phyloP scores from a whole-genome alignment of 805 yeast genomes.

The Kazachstania africana region DNA sequence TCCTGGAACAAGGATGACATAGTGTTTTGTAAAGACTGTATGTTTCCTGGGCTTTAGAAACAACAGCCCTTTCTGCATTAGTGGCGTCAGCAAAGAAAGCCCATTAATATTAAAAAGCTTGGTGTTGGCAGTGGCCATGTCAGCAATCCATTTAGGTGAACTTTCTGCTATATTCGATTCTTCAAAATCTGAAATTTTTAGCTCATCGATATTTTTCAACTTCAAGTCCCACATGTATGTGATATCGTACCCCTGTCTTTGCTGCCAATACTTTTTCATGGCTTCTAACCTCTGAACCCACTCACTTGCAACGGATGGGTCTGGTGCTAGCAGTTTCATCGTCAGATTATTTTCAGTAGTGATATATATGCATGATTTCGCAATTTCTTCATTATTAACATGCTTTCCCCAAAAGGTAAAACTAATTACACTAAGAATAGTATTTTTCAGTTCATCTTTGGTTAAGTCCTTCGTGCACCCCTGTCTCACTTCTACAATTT shows the following conservation, averaged over 20 bases:
- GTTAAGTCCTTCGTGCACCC: slow-evolving; percentile 22
- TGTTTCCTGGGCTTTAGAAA: slow-evolving; percentile 64
- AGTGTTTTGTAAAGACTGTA: slow-evolving; percentile 48
- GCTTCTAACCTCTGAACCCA: slow-evolving; percentile 51
- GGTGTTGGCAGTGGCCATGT: slow-evolving; percentile 43
- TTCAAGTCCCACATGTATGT: slow-evolving; percentile 28
- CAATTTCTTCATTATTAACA: slow-evolving; percentile 15
- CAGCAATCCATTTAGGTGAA: slow-evolving; percentile 41
- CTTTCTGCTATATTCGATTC: slow-evolving; percentile 43
- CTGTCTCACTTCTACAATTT: slow-evolving; percentile 31
- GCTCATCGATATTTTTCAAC: slow-evolving; percentile 32
- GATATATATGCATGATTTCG: slow-evolving; percentile 44
- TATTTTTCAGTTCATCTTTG: slow-evolving; percentile 19
- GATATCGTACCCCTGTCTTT: slow-evolving; percentile 32
- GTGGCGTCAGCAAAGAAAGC: slow-evolving; percentile 44
- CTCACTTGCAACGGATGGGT: slow-evolving; percentile 35
- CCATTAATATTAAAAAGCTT: slow-evolving; percentile 43
- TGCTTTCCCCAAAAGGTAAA: slow-evolving; percentile 11
- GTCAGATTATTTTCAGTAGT: slow-evolving; percentile 34
- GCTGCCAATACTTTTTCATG: slow-evolving; percentile 48
- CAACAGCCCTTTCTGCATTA: slow-evolving; percentile 54
- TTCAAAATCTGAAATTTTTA: slow-evolving; percentile 42
- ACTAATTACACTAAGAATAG: slow-evolving; percentile 11
- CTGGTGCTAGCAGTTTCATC: slow-evolving; percentile 47
- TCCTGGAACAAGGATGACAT: slow-evolving; percentile 61